Evolutionary conservation across 2,329 filamentous ascomycete species (phyloP), one percentile per base, ranked within the genome.

Genomic region (Onygena corvina): DNA sequence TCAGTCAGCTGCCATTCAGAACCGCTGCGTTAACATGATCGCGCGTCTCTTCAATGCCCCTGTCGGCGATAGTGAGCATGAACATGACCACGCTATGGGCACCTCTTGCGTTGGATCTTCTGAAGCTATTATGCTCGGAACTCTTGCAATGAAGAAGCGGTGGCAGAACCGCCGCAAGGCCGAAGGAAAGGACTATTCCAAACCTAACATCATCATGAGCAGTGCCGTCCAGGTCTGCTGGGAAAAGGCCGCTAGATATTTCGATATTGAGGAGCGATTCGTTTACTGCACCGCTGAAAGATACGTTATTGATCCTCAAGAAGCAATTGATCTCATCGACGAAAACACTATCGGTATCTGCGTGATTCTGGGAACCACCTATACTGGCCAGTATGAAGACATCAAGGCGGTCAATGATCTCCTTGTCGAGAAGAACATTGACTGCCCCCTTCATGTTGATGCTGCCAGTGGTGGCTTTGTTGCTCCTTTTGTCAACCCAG

Each of bases 201-300:
- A 77, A 38, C 90, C 90, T 49, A 96, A 96, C 69, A 83, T 96
- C 53, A 72, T 96, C 73, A 95, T 96, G 90, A 92, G 86, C 59
- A 87, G 86, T 21, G 89, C 90, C 27, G 90, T 95, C 1, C 90
- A 96, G 70, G 90, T 95, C 34, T 94, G 88, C 75, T 95, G 89
- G 89, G 88, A 95, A 67, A 95, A 95, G 73, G 83, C 84, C 0
- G 80, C 83, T 3, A 76, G 87, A 47, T 94, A 93, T 71, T 92
- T 94, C 59, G 90, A 96, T 60, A 78, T 95, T 35, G 90, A 95
- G 58, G 89, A 95, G 73, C 86, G 85, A 68, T 88, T 78, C 54
- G 76, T 80, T 51, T 81, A 74, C 65, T 81, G 77, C 64, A 80
- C 77, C 3, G 65, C 72, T 3, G 71, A 75, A 7, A 75, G 79